Evolutionary conservation across 2,329 filamentous ascomycete genomes (phyloP).

Genomic region (Trichoderma sp.): DNA sequence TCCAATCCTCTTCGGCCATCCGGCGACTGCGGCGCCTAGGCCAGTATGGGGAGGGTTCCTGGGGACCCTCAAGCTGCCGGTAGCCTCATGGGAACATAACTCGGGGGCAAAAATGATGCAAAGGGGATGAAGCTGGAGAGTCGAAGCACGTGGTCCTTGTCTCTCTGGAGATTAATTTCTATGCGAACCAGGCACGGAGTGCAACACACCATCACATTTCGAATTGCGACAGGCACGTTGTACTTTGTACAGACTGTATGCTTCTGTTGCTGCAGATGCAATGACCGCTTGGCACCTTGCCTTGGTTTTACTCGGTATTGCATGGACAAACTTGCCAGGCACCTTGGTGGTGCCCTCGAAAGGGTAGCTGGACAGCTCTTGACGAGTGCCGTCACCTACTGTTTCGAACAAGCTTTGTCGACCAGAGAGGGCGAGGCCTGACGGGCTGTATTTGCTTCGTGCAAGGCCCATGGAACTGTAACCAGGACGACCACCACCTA

Average conservation of each 20-base stretch:
- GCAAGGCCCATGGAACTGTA: neutral
- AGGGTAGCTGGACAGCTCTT: neutral
- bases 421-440: neutral
- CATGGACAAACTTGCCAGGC: neutral
- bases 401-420: neutral
- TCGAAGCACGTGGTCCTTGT: slow-evolving; percentile 18
- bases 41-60: slow-evolving; percentile 7
- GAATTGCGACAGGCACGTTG: neutral
- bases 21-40: slow-evolving; percentile 14
- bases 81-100: slow-evolving; percentile 9
- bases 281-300: neutral
- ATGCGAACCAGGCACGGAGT: slow-evolving; percentile 20
- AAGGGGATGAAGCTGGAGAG: slow-evolving; percentile 17
- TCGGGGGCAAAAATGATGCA: slow-evolving; percentile 15
- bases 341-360: neutral
- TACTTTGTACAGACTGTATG: neutral
- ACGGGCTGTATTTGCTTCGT: neutral
- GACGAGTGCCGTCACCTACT: neutral
- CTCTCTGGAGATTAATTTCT: slow-evolving; percentile 19
- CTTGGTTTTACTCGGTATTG: neutral
- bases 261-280: neutral
- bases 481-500: no score
- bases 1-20: slow-evolving; percentile 19
- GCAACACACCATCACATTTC: slow-evolving; percentile 2
- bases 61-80: slow-evolving; percentile 1